Evolutionary conservation across 2,329 filamentous ascomycete genomes (phyloP), one percentile per base, ranked within the genome.

Genomic region (Trichoderma polysporum): DNA sequence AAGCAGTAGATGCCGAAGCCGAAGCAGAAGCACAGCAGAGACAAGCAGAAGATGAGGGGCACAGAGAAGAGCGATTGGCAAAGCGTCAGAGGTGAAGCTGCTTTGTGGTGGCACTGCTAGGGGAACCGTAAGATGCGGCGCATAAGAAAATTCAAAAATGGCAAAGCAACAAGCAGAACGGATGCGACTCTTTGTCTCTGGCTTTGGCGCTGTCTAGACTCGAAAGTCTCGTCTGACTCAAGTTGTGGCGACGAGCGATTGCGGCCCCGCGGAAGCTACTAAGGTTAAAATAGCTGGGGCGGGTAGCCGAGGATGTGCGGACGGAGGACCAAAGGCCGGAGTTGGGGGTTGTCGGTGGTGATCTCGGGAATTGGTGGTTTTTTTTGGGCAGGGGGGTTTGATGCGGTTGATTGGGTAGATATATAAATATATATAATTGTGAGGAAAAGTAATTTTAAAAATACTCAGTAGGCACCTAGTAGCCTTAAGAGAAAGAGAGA

Each of bases 211-310:
- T n/a, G n/a, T n/a, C n/a, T n/a, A n/a, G n/a, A n/a, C 9, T 31
- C 3, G 57, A 17, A 45, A 45, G 58, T 27, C 56, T 41, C 56
- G 50, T 70, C 70, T 71, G 71, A 71, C 61, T 72, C 71, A 72
- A 72, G 63, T 47, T 37, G 56, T 39, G 37, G 37, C 56, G 35
- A 47, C 56, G 65, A 67, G 68, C 69, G 70, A 69, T 67, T 64
- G 68, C 67, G 68, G 69, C 68, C 61, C 67, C 67, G 68, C 67
- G 70, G 66, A 63, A 67, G 69, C 63, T 71, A 52, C 60, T 52
- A 63, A 63, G 60, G 60, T 47, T 56, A 63, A 63, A 62, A 53
- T 56, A 53, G 49, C 57, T 59, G 62, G 33, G 56, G 25, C n/a
- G n/a, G 31, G 61, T 67, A 62, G 65, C 65, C 65, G 65, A 67